Evolutionary conservation across 805 yeast genomes (phyloP), one percentile per base, ranked within the genome.

Genomic region (Metschnikowia matae): DNA sequence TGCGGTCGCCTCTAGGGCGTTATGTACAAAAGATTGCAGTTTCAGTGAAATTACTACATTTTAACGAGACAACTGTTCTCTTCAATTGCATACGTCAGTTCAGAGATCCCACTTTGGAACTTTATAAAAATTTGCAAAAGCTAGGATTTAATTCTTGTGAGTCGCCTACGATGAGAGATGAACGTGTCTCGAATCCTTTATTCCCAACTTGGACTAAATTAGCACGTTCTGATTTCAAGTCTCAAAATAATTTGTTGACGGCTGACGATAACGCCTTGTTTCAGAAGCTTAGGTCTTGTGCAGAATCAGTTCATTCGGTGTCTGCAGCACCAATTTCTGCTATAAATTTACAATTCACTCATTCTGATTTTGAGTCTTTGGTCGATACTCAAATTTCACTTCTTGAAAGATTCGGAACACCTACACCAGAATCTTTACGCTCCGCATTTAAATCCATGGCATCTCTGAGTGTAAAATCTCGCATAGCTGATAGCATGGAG

Each of bases 331-430:
- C 29, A 21, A 14, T 23, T 2, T 17, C 40, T 17, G 21, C 32
- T 15, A 36, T 26, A 15, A 20, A 44, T 10, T 13, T 34, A 11
- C 39, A 81, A 57, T 57, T 83, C 10, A 44, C 46, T 7, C 32
- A 44, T 26, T 44, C 48, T 20, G 38, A 52, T 26, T 23, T 52
- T n/a, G 70, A 77, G 8, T 67, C 69, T 13, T 62, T 83, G 46
- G 63, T 84, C 18, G 78, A 79, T 39, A 72, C 75, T 40, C 87
- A 84, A 53, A 78, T 84, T 3, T 68, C 70, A 23, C 64, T 78
- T 5, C 60, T 83, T 20, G 86, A 83, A 55, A 46, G 47, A 15
- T 42, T 46, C 23, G 55, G 55, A 14, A 49, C 52, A 1, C 35
- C 44, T 4, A 47, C 55, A 13, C 81, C 85, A 0, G 64, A 68